These are phyloP conservation scores for Clarireedia sp. DNA, from an alignment of 2,329 filamentous ascomycete species.

Conservation along the genomic window DNA sequence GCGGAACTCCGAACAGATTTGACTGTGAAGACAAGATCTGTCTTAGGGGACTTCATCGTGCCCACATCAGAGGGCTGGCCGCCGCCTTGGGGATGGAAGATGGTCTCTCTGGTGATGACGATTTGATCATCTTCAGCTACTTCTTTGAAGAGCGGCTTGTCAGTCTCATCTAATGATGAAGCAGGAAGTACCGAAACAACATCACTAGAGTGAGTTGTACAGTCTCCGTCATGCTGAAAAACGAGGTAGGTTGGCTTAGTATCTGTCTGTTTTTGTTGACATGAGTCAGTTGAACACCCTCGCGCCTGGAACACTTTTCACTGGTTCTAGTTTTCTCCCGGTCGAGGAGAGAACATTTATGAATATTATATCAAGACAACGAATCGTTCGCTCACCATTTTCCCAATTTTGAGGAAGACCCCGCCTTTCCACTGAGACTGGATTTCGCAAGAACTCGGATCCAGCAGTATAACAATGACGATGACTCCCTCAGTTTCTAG, in stretches of 20 bases:
- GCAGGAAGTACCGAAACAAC: slow-evolving; percentile 15
- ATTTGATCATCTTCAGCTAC: slow-evolving; percentile 43
- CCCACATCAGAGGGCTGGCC: slow-evolving; percentile 66
- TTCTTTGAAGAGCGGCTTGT: slow-evolving; percentile 48
- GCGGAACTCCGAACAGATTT: slow-evolving; percentile 48
- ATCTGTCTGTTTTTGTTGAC: neutral
- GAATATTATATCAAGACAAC: neutral
- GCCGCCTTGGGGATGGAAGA: slow-evolving; percentile 69
- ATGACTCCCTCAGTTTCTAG: no score
- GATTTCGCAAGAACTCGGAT: no score
- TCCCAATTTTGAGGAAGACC: neutral
- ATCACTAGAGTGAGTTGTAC: slow-evolving; percentile 10
- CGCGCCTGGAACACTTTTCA: no score
- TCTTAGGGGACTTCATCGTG: slow-evolving; percentile 35
- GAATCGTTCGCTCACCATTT: neutral
- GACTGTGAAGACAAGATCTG: slow-evolving; percentile 39
- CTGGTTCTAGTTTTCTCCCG: neutral
- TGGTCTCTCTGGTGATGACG: slow-evolving; percentile 56
- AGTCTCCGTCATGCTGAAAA: slow-evolving; percentile 14
- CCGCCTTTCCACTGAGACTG: no score
- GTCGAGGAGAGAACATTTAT: neutral
- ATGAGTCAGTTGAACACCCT: neutral
- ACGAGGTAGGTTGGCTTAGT: slow-evolving; percentile 7
- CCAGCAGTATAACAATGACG: no score
- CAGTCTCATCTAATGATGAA: slow-evolving; percentile 13